Evolutionary conservation across 2,329 filamentous ascomycete genomes (phyloP).

Genomic region (Pseudovirgaria hyperparasitica): DNA sequence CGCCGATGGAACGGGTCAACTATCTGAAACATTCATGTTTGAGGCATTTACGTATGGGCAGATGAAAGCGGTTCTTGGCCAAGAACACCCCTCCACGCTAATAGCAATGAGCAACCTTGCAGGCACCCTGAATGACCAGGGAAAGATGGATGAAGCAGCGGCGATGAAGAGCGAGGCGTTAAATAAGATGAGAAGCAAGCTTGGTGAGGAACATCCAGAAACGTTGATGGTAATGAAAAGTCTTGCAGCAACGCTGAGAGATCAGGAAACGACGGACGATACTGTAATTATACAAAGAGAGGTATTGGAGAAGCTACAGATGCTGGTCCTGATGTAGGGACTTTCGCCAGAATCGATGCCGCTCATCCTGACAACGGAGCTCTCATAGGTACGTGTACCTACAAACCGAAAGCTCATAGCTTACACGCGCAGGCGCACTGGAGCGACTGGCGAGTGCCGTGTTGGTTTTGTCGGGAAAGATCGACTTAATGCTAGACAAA

Average conservation of each 20-base stretch:
- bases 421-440: too few species aligned
- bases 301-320: too few species aligned
- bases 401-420: too few species aligned
- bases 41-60: conserved; percentile 4
- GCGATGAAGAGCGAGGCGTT: conserved; percentile 1
- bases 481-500: too few species aligned
- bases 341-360: too few species aligned
- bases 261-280: conserved; percentile 3
- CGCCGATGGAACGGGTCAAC: conserved; percentile 2
- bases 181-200: conserved; percentile 3
- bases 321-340: too few species aligned
- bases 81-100: conserved; percentile 2
- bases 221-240: conserved; percentile 6
- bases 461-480: too few species aligned
- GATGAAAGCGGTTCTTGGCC: conserved; percentile 1
- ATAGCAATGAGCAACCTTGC: conserved; percentile 1
- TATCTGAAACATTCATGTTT: conserved; percentile 2
- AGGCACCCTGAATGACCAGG: background rate
- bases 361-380: too few species aligned
- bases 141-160: background rate
- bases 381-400: too few species aligned
- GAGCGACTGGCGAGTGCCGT: too few species aligned
- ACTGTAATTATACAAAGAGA: too few species aligned
- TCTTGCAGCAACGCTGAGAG: conserved; percentile 4
- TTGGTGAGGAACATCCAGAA: conserved; percentile 6